Percentiles rank a stretch among this genome's conserved stretches.
These are phyloP conservation scores for Anastatica hierochuntica DNA, from an alignment of 345 rosid species.

Conservation along the genomic window DNA sequence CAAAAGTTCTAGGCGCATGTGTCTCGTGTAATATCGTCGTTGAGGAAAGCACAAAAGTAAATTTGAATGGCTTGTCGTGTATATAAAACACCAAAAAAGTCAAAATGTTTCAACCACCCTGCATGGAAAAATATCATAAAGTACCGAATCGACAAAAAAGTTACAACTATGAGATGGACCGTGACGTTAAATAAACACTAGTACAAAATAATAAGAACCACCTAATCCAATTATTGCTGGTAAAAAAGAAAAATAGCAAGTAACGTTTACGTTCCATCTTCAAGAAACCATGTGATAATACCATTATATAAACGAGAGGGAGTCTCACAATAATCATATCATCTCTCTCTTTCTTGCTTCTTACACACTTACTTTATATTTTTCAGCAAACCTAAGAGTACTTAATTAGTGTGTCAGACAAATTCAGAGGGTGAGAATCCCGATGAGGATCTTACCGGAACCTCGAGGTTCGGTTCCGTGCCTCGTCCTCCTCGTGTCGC, in stretches of 20 bases:
- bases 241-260: neutral
- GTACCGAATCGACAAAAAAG: too few relatives aligned
- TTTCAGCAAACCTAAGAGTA: neutral
- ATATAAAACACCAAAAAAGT: too few relatives aligned
- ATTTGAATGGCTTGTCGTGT: too few relatives aligned
- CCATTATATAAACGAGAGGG: constrained; percentile 22
- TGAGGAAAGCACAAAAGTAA: too few relatives aligned
- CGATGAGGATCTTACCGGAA: constrained; percentile 40
- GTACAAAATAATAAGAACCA: too few relatives aligned
- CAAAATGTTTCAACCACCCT: constrained; percentile 20
- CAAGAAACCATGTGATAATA: neutral
- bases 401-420: too few relatives aligned
- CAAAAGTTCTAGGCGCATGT: too few relatives aligned
- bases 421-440: neutral
- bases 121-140: constrained; percentile 9
- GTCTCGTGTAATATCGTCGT: too few relatives aligned
- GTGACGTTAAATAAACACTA: too few relatives aligned
- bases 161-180: too few relatives aligned
- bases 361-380: neutral
- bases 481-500: constrained; percentile 14
- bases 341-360: constrained; percentile 7
- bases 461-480: constrained; percentile 20
- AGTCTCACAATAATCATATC: constrained; percentile 13
- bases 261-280: too few relatives aligned
- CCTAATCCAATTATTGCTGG: constrained; percentile 8